Percentiles rank a stretch among this genome's conserved stretches.
Evolutionary conservation across 768 basidiomycete species (phyloP).

Genomic region (Leccinellum rugosiceps): DNA sequence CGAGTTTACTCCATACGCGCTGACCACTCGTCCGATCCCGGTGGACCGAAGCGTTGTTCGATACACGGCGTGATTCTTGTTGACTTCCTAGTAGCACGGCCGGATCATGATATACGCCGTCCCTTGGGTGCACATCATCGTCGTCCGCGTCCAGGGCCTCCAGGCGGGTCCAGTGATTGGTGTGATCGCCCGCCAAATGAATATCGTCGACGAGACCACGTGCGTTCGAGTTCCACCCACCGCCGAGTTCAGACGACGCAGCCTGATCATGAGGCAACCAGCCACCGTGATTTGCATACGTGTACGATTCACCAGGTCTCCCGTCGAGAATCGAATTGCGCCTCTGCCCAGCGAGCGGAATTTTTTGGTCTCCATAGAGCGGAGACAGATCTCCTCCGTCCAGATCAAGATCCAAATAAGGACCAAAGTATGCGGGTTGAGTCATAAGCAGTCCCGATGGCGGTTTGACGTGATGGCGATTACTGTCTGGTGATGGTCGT

Average conservation of each 20-base stretch:
- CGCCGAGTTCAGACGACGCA: neutral
- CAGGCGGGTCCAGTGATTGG: neutral
- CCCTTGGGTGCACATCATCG: neutral
- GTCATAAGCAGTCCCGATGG: neutral
- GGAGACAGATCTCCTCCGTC: slow-evolving; percentile 3
- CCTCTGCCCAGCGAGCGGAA: neutral
- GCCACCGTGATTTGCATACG: neutral
- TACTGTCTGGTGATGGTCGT: slow-evolving; percentile 11
- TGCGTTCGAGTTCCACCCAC: neutral
- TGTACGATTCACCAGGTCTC: neutral
- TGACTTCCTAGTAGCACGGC: slow-evolving; percentile 3
- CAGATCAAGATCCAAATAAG: neutral
- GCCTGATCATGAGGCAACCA: neutral
- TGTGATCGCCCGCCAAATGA: neutral
- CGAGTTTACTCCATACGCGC: neutral
- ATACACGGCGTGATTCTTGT: neutral
- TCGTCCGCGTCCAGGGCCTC: neutral
- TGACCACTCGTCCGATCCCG: neutral
- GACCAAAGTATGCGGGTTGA: neutral
- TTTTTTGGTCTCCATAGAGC: neutral
- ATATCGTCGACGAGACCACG: neutral
- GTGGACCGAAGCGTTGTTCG: neutral
- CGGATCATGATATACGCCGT: slow-evolving; percentile 13
- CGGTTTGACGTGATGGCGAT: neutral
- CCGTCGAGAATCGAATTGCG: neutral